phyloP scores from a whole-genome alignment of 257 asterid genomes.

The Plantago elongata region DNA sequence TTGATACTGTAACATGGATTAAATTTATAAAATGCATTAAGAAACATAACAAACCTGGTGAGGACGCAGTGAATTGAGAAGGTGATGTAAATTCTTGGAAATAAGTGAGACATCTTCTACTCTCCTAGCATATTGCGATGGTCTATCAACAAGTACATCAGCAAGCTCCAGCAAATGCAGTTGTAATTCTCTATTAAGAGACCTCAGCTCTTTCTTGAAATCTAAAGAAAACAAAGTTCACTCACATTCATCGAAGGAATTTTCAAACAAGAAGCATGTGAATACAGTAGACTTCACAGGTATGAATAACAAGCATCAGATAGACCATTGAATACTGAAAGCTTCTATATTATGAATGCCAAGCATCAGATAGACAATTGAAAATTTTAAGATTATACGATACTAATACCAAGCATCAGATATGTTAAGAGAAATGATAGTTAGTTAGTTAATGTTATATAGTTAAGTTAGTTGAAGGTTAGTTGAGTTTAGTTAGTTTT shows the following conservation, averaged over 20 bases:
- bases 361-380: too few species aligned
- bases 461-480: too few species aligned
- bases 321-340: too few species aligned
- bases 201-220: slow-evolving; percentile 81
- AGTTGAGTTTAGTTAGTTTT: too few species aligned
- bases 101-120: slow-evolving; percentile 91
- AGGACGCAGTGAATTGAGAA: slow-evolving; percentile 90
- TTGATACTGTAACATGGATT: neutral
- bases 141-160: slow-evolving; percentile 92
- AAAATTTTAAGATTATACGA: too few species aligned
- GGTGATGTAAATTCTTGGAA: slow-evolving; percentile 89
- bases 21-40: slow-evolving; percentile 2
- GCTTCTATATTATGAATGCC: too few species aligned
- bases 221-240: slow-evolving; percentile 37
- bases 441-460: too few species aligned
- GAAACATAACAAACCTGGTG: slow-evolving; percentile 60
- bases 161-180: slow-evolving; percentile 88
- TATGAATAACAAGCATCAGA: too few species aligned
- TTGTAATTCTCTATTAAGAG: slow-evolving; percentile 88
- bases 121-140: slow-evolving; percentile 94
- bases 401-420: too few species aligned
- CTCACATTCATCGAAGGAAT: slow-evolving; percentile 18
- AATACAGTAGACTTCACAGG: too few species aligned
- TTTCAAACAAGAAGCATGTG: neutral
- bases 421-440: too few species aligned